Base-by-base conservation (phyloP, 208 protist genomes). In the Polymyxa betae region DNA sequence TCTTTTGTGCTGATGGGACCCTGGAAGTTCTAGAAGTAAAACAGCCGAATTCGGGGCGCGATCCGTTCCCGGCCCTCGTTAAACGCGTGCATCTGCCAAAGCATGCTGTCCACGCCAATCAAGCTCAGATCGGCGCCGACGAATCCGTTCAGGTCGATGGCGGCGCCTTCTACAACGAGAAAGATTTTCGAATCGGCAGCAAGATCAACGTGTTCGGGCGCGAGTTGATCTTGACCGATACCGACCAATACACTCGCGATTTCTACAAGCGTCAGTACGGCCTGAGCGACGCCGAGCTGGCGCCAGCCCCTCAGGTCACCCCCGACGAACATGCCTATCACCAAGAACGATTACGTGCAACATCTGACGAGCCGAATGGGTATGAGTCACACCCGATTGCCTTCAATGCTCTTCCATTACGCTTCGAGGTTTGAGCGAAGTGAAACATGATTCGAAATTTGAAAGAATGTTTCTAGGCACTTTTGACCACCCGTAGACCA, bases 1-100 rank as follows among this genome's bases (percentile, higher is more conserved):
- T 97, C 95, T 98, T 97, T 94, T 94, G 98, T 20, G 93, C 97
- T 38, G 97, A 99, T 92, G 95, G 97, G 92, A 98, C 96, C 0
- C 92, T 98, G 46, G 96, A 97, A 43, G 95, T 99, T 38, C 94
- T 98, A 90, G 96, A 98, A 92, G 95, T 93, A 5, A 35, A 45
- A 29, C 92, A 94, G 0, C 91, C 94, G 41, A 99, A 99, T 94
- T 95, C 96, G 82, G 98, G 98, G 20, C 94, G 96, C 89, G 97
- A 99, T 93, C 96, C 95, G 0, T 97, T 97, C 93, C 93, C 97
- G 49, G 92, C 95, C 35, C 98, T 99, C 90, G 92, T 98, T 32
- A 94, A 96, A 87, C 94, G 96, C 54, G 93, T 95, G 49, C 94
- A 93, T 43, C 92, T 98, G 38, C 97, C 97, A n/a, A 97, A 95